Evolutionary conservation across 2,329 filamentous ascomycete species (phyloP), one percentile per base, ranked within the genome.

Genomic region (Penicillium sp.): DNA sequence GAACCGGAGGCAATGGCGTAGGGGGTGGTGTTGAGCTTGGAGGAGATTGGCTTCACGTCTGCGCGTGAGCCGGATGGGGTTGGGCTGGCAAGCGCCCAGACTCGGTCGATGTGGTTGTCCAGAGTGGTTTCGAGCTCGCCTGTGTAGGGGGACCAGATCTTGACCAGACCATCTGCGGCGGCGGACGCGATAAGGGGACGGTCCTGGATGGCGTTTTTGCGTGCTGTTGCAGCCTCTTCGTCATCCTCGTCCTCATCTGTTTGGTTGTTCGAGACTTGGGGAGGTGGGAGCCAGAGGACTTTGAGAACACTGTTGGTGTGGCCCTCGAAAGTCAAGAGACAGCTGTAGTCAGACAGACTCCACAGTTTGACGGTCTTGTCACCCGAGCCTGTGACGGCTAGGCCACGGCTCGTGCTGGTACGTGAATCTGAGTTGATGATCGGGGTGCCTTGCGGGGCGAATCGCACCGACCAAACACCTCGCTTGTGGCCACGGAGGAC

Each of bases 311-410:
- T 96, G 76, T 97, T 95, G 5, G 92, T 93, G 74, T 99, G 94
- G 0, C 94, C 94, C 74, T 99, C 95, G 54, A 97, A 94, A 0
- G 94, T 97, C 55, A 93, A 82, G 44, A 99, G 79, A 74, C 94
- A 99, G 62, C 86, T 90, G 75, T 97, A 99, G 74, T 96, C 92
- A 2, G 88, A 83, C 59, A 99, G 79, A 71, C 85, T 97, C 95
- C 95, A 99, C 10, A 99, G 82, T 73, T 96, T 95, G 68, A 97
- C 84, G 0, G 91, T 97, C 76, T 97, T 97, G 74, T 99, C 94
- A 68, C 93, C 94, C 65, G 90, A 95, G 35, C 92, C 94, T 0
- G 94, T 97, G 29, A 96, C 82, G 13, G 96, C 80, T 44, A 96
- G 82, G 2, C 93, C 93, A 70, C 90, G 90, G 53, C 85, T 88